Base-by-base conservation (phyloP, 2,329 filamentous ascomycete genomes). In the Calonectria henricotiae region DNA sequence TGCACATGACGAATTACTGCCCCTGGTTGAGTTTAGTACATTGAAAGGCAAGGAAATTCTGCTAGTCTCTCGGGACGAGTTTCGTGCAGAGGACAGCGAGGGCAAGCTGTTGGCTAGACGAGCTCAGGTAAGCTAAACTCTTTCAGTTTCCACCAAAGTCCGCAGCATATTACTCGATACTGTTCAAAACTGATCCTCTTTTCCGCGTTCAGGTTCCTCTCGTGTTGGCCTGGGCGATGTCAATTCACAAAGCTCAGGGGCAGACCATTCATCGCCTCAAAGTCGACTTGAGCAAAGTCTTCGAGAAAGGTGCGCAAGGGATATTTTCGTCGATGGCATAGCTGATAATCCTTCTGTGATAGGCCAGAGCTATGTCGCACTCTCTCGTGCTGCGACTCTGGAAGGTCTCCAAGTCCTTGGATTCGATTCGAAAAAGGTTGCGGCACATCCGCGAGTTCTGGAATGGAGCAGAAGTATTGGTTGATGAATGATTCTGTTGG, bases 351-450 rank as follows among this genome's bases (percentile, higher is more conserved):
- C 15, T 58, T 58, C 3, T 12, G 11, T 23, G 15, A 1, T 20
- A 58, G 51, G 51, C 20, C 51, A 58, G 12, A 58, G 51, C 7
- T 58, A 58, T 25, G 51, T 58, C 12, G 51, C 51, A 2, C 51
- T 58, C 35, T 58, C 51, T 7, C 51, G 51, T 17, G 51, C 51
- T 9, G 51, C 51, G n/a, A 39, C 20, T 13, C 20, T 58, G 12
- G 32, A 58, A 25, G 51, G 51, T n/a, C 35, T 58, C 1, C 51
- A 58, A 11, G 51, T 58, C 1, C 5, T 39, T 9, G 51, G 51
- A 12, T 58, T 58, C 25, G 51, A 58, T 15, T 20, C 20, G 17
- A 58, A 37, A 3, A 58, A 39, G 35, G 51, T 58, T 11, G 37
- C 23, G 32, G 51, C 51, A 17, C 51, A 58, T 15, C 51, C 51